Evolutionary conservation across 176 grass and related monocot genomes (phyloP).

Genomic region (barley (Hordeum vulgare)): DNA sequence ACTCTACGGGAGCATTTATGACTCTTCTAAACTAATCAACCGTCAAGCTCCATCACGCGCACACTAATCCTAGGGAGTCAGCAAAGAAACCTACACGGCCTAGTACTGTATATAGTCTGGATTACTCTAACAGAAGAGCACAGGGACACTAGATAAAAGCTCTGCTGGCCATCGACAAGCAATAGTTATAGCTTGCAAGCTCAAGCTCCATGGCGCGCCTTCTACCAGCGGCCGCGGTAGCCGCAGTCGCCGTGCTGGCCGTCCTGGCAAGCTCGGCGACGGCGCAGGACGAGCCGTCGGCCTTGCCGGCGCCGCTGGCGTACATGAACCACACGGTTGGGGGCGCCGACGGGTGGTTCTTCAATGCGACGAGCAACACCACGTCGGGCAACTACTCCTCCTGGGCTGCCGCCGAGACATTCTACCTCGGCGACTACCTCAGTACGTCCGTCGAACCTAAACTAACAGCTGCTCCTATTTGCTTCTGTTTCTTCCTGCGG

Average conservation of each 20-base stretch:
- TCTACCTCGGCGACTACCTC: slow-evolving; percentile 81
- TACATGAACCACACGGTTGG: slow-evolving; percentile 82
- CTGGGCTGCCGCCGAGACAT: slow-evolving; percentile 59
- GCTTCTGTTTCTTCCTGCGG: not conserved
- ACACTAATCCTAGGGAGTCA: not conserved
- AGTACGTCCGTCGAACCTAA: slow-evolving; percentile 27
- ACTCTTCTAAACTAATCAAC: not conserved
- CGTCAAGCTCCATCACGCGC: too few relatives aligned
- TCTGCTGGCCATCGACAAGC: not conserved
- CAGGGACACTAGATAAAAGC: not conserved
- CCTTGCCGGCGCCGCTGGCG: not conserved
- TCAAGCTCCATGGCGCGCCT: slow-evolving; percentile 23
- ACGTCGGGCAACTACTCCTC: slow-evolving; percentile 59
- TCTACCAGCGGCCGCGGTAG: not conserved
- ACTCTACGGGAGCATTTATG: not conserved
- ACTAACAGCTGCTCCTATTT: not conserved
- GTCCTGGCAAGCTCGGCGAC: not conserved
- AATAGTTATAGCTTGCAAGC: not conserved
- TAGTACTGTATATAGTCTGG: not conserved
- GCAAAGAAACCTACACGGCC: not conserved
- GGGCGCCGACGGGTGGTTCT: slow-evolving; percentile 62
- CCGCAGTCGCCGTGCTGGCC: not conserved
- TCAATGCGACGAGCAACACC: slow-evolving; percentile 40
- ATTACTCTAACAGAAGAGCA: not conserved
- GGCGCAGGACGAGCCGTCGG: slow-evolving; percentile 2